Evolutionary conservation across 2,329 filamentous ascomycete genomes (phyloP).

Genomic region (Venturia asperata): DNA sequence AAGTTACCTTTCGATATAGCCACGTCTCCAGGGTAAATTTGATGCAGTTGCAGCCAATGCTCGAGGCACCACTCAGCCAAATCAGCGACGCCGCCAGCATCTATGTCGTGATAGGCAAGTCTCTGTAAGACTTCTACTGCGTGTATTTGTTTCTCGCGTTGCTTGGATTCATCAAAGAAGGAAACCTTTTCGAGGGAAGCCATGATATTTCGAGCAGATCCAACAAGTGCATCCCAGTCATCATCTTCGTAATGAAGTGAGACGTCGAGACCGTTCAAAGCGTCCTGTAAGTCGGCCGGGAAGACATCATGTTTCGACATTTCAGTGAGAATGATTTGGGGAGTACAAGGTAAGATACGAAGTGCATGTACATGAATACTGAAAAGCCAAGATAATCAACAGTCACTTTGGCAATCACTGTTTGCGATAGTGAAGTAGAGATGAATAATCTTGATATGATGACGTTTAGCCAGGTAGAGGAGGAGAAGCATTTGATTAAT

Average conservation of each 20-base stretch:
- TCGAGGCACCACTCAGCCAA: constrained; percentile 45
- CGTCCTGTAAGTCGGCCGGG: not conserved
- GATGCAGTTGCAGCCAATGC: constrained; percentile 41
- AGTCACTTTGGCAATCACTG: not conserved
- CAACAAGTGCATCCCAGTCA: constrained; percentile 5
- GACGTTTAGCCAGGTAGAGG: not conserved
- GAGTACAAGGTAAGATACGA: not conserved
- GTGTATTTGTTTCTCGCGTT: constrained; percentile 30
- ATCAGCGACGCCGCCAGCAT: constrained; percentile 40
- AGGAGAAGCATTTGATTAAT: not conserved
- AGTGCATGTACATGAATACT: not conserved
- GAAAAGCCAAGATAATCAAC: not conserved
- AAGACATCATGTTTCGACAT: not conserved
- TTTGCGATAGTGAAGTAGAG: not conserved
- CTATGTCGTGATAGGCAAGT: constrained; percentile 44
- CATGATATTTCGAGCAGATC: constrained; percentile 3
- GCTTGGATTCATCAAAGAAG: constrained; percentile 6
- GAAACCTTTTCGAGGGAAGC: not conserved
- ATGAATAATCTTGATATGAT: not conserved
- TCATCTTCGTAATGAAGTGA: not conserved
- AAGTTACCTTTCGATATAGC: constrained; percentile 38
- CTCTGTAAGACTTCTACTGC: constrained; percentile 42
- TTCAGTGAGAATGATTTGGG: not conserved
- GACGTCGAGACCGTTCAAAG: not conserved
- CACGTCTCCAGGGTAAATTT: constrained; percentile 39